These are phyloP conservation scores for Cladosporium sp. DNA, from an alignment of 2,329 filamentous ascomycete species.

Conservation along the genomic window DNA sequence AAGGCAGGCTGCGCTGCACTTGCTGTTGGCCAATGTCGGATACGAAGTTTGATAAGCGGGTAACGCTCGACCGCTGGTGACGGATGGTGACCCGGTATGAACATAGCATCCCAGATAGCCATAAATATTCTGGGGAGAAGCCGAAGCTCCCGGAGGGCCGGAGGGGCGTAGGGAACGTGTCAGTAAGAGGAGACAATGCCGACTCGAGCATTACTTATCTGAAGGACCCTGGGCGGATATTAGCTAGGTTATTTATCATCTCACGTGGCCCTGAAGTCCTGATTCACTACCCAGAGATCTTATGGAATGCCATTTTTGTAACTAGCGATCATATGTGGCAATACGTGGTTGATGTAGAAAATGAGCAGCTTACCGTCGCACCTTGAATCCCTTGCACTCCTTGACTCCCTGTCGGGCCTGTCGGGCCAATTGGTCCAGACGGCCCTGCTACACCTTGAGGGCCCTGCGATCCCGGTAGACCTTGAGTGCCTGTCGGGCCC, in stretches of 20 bases:
- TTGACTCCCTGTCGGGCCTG: slow-evolving; percentile 8
- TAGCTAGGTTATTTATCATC: too few relatives aligned
- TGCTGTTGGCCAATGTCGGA: slow-evolving; percentile 15
- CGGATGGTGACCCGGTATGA: slow-evolving; percentile 19
- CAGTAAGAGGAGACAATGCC: too few relatives aligned
- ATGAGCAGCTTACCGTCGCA: background rate
- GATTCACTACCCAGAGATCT: too few relatives aligned
- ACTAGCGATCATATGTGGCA: too few relatives aligned
- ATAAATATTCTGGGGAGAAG: slow-evolving; percentile 14
- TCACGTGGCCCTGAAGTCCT: too few relatives aligned
- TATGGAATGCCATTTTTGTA: too few relatives aligned
- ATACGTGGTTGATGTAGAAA: too few relatives aligned
- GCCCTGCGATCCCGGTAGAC: slow-evolving; percentile 3
- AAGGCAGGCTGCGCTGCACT: slow-evolving; percentile 18
- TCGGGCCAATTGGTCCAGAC: slow-evolving; percentile 3
- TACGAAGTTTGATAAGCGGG: slow-evolving; percentile 19
- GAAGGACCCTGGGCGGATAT: too few relatives aligned
- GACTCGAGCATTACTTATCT: too few relatives aligned
- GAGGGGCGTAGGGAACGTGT: too few relatives aligned
- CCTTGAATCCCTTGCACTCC: slow-evolving; percentile 8
- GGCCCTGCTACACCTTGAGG: background rate
- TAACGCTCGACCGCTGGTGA: slow-evolving; percentile 21
- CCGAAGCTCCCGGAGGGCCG: slow-evolving; percentile 10
- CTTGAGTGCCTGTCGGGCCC: slow-evolving; percentile 2
- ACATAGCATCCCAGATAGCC: slow-evolving; percentile 27